Evolutionary conservation across 306 rosid genomes (phyloP).

Genomic region (Gynostemma pentaphyllum): DNA sequence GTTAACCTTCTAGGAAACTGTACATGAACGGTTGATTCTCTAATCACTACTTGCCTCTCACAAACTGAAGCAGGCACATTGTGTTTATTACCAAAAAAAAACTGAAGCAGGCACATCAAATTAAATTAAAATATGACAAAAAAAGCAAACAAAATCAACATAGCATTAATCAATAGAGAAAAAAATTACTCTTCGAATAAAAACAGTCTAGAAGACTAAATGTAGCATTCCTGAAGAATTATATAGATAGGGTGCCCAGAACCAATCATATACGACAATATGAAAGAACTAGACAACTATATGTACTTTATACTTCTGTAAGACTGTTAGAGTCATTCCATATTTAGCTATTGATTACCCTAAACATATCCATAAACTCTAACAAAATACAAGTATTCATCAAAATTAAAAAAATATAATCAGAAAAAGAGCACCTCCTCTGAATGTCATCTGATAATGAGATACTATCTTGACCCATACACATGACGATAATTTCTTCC

Average conservation of each 20-base stretch:
- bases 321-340: not conserved
- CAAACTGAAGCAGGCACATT: too few species aligned
- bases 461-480: slow-evolving; percentile 39
- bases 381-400: not conserved
- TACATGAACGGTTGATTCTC: too few species aligned
- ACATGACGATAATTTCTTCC: slow-evolving; percentile 68
- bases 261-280: not conserved
- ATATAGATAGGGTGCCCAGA: not conserved
- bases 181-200: not conserved
- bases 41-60: too few species aligned
- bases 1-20: too few species aligned
- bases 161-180: not conserved
- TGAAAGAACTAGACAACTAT: not conserved
- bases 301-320: not conserved
- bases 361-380: not conserved
- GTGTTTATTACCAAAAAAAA: too few species aligned
- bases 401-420: not conserved
- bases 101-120: too few species aligned
- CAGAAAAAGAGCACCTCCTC: slow-evolving; percentile 33
- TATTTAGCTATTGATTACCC: not conserved
- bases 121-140: not conserved
- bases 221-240: not conserved
- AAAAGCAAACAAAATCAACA: not conserved
- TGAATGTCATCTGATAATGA: slow-evolving; percentile 80
- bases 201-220: not conserved